Evolutionary conservation across 345 rosid species (phyloP), one percentile per base, ranked within the genome.

Genomic region (Salix purpurea): DNA sequence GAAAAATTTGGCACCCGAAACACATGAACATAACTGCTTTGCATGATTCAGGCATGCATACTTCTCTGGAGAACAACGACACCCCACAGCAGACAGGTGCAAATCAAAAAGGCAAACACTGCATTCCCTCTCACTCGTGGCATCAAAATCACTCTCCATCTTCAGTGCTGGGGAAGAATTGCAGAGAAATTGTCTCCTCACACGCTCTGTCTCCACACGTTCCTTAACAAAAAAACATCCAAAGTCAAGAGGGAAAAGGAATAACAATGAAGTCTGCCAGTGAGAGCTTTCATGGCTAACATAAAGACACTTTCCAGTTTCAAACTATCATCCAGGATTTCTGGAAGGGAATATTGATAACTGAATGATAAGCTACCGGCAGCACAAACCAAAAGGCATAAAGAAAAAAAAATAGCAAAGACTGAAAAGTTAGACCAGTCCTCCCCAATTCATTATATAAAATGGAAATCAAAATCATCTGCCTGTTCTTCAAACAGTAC

Each of bases 11-110:
- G 92, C 71, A 80, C 83, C 83, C 88, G 86, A 78, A 75, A 88
- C 78, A 84, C 99, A 96, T 15, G 90, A 78, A 76, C 99, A 96
- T 81, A 96, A 81, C 76, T 92, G 93, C 84, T 88, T 90, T 81
- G 91, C 92, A 81, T 94, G 99, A 84, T 84, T 88, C 86, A 96
- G 87, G 85, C 99, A 96, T 64, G 91, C 87, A 80, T 89, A 94
- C 87, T 80, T 94, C 82, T 96, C 97, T 10, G 97, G 91, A 67
- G 96, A 96, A 83, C 98, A 96, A 50, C 52, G 89, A 80, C 99
- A 96, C 74, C 98, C 98, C 21, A 87, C 97, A n/a, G 99, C 99
- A 71, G 99, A 96, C 28, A 94, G 88, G 85, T 94, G 99, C 89
- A 96, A 83, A 87, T 96, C 97, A 70, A 94, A 96, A 82, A 88